Base-by-base conservation (phyloP, 306 rosid species). In the Sicyos baderoa region DNA sequence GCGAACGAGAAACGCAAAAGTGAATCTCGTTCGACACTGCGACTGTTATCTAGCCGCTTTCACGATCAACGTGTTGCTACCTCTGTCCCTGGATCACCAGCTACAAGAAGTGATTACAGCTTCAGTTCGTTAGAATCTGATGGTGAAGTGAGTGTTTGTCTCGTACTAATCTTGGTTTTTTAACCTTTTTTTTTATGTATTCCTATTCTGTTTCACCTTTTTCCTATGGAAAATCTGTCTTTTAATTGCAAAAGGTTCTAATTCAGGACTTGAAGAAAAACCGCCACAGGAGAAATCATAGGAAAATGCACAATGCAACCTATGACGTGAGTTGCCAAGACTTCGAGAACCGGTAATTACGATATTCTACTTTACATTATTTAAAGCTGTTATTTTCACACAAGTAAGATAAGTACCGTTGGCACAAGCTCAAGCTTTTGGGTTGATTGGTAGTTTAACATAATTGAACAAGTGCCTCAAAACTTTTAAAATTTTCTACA, bases 121-220 rank as follows among this genome's bases (percentile, higher is more conserved):
- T 49, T 71, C 49, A 89, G 83, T 79, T 73, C 88, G 23, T 78
- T 75, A 70, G 86, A 84, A 56, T 79, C 91, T 23, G 91, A 92
- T 68, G 77, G 76, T 11, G 93, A 89, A 82, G 75, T 58, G 53
- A 82, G 57, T 75, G 92, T 87, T 81, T 60, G 84, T 53, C 66
- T 78, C 44, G 42, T 18, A 47, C 55, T 42, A 63, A 17, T 62
- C 51, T 63, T n/a, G 69, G 45, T 7, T 40, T 40, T 40, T 7
- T 40, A 40, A 40, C 45, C 45, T 40, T 21, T 4, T 60, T 44
- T 72, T 37, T 63, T 71, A 3, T 32, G 61, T 74, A 40, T 70
- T 25, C 53, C 9, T 22, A 48, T 45, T 53, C 12, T 22, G 53
- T 45, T 47, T 21, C 49, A 51, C 15, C 48, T 5, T 54, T 64